A percentile compares a stretch with the other conserved stretches of the same genome.
Evolutionary conservation across 768 basidiomycete species (phyloP).

Genomic region (Auriscalpium microsporum): DNA sequence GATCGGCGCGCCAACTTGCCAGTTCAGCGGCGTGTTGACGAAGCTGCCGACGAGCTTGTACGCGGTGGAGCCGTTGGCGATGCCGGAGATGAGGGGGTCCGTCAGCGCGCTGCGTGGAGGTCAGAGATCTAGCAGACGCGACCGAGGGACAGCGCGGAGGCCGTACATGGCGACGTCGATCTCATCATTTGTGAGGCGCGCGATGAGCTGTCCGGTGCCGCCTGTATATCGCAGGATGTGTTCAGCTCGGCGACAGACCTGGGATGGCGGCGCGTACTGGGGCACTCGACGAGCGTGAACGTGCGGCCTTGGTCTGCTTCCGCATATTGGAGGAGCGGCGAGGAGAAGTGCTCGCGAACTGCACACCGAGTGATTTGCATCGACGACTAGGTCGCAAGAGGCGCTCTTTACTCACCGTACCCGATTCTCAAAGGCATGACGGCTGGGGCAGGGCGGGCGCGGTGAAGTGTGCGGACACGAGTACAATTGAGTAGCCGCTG

Average conservation of each 20-base stretch:
- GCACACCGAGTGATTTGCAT: background rate
- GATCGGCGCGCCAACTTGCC: constrained; percentile 34
- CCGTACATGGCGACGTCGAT: constrained; percentile 78
- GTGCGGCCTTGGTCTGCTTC: constrained; percentile 59
- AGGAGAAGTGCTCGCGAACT: constrained; percentile 89
- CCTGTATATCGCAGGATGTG: constrained; percentile 32
- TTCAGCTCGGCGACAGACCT: background rate
- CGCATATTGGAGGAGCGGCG: constrained; percentile 82
- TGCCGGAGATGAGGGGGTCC: constrained; percentile 84
- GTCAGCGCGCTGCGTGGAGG: constrained; percentile 62
- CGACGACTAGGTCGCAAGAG: background rate
- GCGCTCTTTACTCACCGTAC: constrained; percentile 14
- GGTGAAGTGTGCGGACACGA: too few relatives aligned
- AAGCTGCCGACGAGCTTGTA: constrained; percentile 93
- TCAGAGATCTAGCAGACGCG: background rate
- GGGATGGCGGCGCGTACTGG: constrained; percentile 40
- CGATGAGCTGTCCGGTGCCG: constrained; percentile 80
- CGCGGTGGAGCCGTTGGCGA: constrained; percentile 78
- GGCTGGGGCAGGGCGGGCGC: too few relatives aligned
- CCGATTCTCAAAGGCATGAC: constrained; percentile 18
- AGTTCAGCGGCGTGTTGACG: constrained; percentile 82
- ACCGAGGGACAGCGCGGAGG: background rate
- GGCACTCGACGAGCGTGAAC: constrained; percentile 84
- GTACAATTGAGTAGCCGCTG: too few relatives aligned
- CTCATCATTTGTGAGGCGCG: constrained; percentile 61